Percentiles rank a stretch among this genome's conserved stretches.
Evolutionary conservation across 1,284 basidiomycete species (phyloP).

Genomic region (Filobasidium uniguttulatum): DNA sequence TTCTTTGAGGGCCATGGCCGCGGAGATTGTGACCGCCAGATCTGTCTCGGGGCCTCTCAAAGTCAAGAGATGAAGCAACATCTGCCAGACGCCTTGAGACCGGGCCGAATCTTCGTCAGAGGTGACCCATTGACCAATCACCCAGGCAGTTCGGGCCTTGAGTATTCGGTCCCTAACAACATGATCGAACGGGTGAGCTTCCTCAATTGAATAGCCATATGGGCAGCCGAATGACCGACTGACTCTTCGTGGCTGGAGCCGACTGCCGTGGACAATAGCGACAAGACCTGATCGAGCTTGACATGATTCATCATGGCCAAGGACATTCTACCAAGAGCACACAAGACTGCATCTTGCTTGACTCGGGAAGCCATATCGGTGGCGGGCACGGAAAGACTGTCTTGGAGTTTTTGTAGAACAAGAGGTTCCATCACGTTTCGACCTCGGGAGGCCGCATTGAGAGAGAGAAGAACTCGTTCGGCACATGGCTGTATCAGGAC

Average conservation of each 20-base stretch:
- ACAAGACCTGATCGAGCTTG: conserved; percentile 12
- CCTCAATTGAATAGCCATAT: background rate
- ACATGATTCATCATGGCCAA: conserved; percentile 39
- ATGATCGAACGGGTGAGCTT: background rate
- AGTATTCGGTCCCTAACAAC: conserved; percentile 62
- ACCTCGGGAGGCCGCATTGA: conserved; percentile 47
- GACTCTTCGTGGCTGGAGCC: conserved; percentile 12
- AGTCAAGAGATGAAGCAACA: conserved; percentile 57
- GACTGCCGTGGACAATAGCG: conserved; percentile 10
- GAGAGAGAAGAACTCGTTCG: conserved; percentile 67
- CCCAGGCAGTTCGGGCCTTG: conserved; percentile 77
- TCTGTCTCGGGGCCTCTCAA: conserved; percentile 58
- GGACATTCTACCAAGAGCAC: conserved; percentile 71
- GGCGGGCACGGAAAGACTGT: conserved; percentile 18
- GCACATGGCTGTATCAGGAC: conserved; percentile 50
- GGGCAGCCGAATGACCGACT: background rate
- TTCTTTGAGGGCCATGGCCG: conserved; percentile 58
- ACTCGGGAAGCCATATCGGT: conserved; percentile 39
- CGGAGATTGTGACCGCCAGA: conserved; percentile 65
- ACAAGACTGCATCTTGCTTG: conserved; percentile 74
- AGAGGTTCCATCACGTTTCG: conserved; percentile 50
- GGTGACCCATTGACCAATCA: conserved; percentile 69
- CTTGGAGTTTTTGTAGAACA: conserved; percentile 47
- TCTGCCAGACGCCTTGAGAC: conserved; percentile 58
- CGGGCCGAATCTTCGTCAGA: conserved; percentile 49